phyloP scores from a whole-genome alignment of 257 asterid genomes.

The Capsicum baccatum region DNA sequence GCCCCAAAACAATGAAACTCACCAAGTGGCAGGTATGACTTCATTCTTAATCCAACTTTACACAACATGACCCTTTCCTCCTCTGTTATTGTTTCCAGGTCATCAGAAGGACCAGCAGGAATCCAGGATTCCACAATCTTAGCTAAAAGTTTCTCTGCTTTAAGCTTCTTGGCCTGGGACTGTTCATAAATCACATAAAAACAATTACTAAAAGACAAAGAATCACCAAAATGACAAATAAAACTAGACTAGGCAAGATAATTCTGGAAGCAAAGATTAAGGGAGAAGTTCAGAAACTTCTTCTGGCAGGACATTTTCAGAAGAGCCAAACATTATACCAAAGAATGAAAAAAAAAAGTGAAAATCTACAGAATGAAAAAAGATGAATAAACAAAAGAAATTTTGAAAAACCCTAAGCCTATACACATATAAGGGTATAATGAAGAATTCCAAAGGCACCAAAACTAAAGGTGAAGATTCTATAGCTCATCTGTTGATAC shows the following conservation, averaged over 20 bases:
- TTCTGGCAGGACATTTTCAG: conserved; percentile 17
- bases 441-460: neutral
- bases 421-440: neutral
- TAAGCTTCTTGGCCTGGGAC: conserved; percentile 93
- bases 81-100: conserved; percentile 94
- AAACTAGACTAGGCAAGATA: neutral
- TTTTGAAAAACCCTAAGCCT: neutral
- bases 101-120: conserved; percentile 88
- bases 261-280: neutral
- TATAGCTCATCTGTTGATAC: neutral
- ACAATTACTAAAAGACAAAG: neutral
- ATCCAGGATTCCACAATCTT: conserved; percentile 91
- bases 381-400: neutral
- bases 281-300: neutral
- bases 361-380: neutral
- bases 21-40: conserved; percentile 95
- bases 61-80: conserved; percentile 93
- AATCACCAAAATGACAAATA: neutral
- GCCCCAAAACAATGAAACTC: conserved; percentile 41
- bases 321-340: neutral
- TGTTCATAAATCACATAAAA: conserved; percentile 43
- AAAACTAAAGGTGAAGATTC: neutral
- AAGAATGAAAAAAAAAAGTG: neutral
- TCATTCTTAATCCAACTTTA: conserved; percentile 90
- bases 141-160: conserved; percentile 82